These are phyloP conservation scores for Boletellus sp. DNA, from an alignment of 1,284 basidiomycete species.

Conservation along the genomic window DNA sequence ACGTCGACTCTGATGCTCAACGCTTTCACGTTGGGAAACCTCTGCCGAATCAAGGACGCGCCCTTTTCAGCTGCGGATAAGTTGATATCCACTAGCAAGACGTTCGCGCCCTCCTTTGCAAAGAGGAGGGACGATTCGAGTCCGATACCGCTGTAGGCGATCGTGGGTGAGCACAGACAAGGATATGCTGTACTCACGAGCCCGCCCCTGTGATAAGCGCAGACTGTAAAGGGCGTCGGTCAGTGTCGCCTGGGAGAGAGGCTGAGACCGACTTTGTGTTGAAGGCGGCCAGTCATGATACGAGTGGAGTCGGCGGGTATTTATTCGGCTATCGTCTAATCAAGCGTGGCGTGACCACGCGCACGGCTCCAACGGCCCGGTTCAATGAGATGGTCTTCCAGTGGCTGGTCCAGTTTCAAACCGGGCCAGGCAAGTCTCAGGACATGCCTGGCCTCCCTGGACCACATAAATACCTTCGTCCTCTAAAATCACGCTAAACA, in stretches of 20 bases:
- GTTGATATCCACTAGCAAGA: constrained; percentile 88
- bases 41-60: constrained; percentile 59
- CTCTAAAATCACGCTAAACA: not conserved
- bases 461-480: constrained; percentile 25
- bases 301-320: not conserved
- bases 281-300: constrained; percentile 64
- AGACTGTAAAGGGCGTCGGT: constrained; percentile 43
- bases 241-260: not conserved
- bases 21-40: constrained; percentile 70
- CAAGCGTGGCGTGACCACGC: too few species aligned
- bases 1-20: constrained; percentile 83
- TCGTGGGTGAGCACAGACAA: constrained; percentile 5
- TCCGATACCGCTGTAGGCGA: constrained; percentile 75
- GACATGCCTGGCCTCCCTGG: not conserved
- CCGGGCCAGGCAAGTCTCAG: constrained; percentile 16
- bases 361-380: too few species aligned
- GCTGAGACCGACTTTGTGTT: constrained; percentile 52
- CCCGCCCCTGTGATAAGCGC: constrained; percentile 83
- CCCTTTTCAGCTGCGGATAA: constrained; percentile 69
- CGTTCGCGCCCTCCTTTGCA: constrained; percentile 85
- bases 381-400: too few species aligned
- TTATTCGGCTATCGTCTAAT: too few species aligned
- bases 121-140: constrained; percentile 91
- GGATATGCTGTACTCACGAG: constrained; percentile 53
- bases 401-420: constrained; percentile 16